Evolutionary conservation across 768 basidiomycete genomes (phyloP), one percentile per base, ranked within the genome.

Genomic region (Albatrellus ellisii): DNA sequence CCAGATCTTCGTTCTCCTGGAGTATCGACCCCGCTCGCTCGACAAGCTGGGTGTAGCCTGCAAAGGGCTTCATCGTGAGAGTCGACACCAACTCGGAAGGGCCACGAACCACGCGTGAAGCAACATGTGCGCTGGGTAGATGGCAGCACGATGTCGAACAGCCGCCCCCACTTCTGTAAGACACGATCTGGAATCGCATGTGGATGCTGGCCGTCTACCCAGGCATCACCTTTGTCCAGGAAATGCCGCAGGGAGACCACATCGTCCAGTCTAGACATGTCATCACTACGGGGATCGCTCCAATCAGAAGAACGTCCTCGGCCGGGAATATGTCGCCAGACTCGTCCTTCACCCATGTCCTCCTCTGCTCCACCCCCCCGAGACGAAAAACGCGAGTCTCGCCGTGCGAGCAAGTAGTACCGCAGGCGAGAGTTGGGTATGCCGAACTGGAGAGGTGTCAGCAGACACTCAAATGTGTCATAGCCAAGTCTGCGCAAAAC

Each of bases 351-450:
- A 4, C 48, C 44, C n/a, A n/a, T n/a, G 7, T 22, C 37, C 27
- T 22, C 22, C 6, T 26, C 26, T 31, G 39, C 38, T 35, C 29
- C 45, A 42, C 26, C 53, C 54, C 25, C 26, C 54, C 38, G 5
- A 53, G 38, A 48, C 75, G 77, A 14, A n/a, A n/a, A n/a, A n/a
- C n/a, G n/a, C 8, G 24, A 45, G 35, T 6, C 43, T 20, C 5
- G 68, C 52, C 5, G 73, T 65, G 84, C 86, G 1, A 89, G 70
- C 15, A 85, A 64, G 50, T 89, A 88, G 54, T 88, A 88, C 20
- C 85, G 70, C 46, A 84, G 60, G 17, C 85, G 75, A 15, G 86
- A 89, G 53, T 88, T 89, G 6, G 86, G 86, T 12, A 86, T 74
- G 14, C 79, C 75, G 46, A 81, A 84, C 55, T 87, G 84, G 4